phyloP scores from a whole-genome alignment of 495 filamentous ascomycete species.

The Neurospora hispaniola region DNA sequence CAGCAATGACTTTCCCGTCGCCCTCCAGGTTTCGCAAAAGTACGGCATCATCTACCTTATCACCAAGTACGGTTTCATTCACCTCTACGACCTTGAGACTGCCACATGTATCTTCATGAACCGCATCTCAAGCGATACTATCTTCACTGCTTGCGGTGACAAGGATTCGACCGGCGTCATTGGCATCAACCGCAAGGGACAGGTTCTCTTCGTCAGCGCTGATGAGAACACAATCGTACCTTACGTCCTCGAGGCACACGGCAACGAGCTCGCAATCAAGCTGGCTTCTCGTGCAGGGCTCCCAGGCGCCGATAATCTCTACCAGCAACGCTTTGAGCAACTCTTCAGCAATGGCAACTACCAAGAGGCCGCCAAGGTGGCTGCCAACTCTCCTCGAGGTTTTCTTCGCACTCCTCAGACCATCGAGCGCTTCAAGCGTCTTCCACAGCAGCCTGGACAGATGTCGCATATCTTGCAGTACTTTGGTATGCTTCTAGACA shows the following conservation, averaged over 20 bases:
- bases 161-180: constrained; percentile 76
- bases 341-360: constrained; percentile 67
- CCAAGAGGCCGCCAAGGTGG: constrained; percentile 83
- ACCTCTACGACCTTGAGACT: constrained; percentile 94
- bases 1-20: constrained; percentile 93
- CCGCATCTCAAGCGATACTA: constrained; percentile 96
- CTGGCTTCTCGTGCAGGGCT: constrained; percentile 89
- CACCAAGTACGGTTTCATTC: constrained; percentile 98
- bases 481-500: constrained; percentile 94
- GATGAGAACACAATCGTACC: constrained; percentile 85
- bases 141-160: constrained; percentile 87
- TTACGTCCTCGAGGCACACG: constrained; percentile 91
- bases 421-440: constrained; percentile 85
- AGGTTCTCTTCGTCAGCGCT: constrained; percentile 85
- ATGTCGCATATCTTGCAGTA: constrained; percentile 94
- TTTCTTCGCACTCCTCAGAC: constrained; percentile 91
- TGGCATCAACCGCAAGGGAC: constrained; percentile 95
- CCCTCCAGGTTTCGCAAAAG: constrained; percentile 91
- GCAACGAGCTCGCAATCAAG: constrained; percentile 83
- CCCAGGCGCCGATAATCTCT: constrained; percentile 90
- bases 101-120: constrained; percentile 99
- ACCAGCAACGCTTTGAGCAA: constrained; percentile 83
- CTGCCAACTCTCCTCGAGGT: constrained; percentile 90
- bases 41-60: constrained; percentile 95
- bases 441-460: constrained; percentile 61